Conservation (phyloP, 805 yeast genomes). For the Nakazawaea holstii region DNA sequence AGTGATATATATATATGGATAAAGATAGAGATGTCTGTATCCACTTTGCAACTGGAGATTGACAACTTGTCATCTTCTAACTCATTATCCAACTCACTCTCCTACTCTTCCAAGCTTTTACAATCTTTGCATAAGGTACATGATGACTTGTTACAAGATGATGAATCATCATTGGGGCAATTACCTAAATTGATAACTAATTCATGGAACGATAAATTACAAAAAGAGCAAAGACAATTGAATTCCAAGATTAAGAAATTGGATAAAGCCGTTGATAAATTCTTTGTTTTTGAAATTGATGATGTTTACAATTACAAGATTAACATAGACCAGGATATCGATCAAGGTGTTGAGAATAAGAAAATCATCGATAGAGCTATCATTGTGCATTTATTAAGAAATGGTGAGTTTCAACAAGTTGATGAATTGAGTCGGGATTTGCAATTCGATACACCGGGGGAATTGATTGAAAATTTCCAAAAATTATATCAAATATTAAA, state of each 20-base stretch:
- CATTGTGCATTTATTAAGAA: slow-evolving; percentile 25
- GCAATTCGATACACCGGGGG: slow-evolving; percentile 20
- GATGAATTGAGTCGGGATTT: slow-evolving; percentile 23
- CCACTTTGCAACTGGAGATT: neutral
- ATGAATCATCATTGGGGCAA: neutral
- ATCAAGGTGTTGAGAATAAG: slow-evolving; percentile 18
- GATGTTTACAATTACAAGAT: slow-evolving; percentile 19
- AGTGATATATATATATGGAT: too few species aligned
- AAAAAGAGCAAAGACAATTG: slow-evolving; percentile 25
- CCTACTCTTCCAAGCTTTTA: neutral
- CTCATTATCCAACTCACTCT: neutral
- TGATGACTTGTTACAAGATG: neutral
- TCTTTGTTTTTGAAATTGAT: slow-evolving; percentile 19
- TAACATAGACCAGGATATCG: slow-evolving; percentile 25
- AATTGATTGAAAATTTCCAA: slow-evolving; percentile 30
- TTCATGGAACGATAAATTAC: slow-evolving; percentile 20
- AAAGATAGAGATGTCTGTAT: slow-evolving; percentile 1
- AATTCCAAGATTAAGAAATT: slow-evolving; percentile 22
- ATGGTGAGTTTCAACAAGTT: slow-evolving; percentile 22
- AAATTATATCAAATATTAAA: slow-evolving; percentile 37
- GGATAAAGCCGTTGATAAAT: slow-evolving; percentile 21
- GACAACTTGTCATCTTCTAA: neutral
- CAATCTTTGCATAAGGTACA: neutral
- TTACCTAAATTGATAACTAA: slow-evolving; percentile 1
- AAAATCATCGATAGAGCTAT: slow-evolving; percentile 22